A percentile compares a stretch with the other conserved stretches of the same genome.
Evolutionary conservation across 2,329 filamentous ascomycete species (phyloP).

Genomic region (Xylariaceae sp.): DNA sequence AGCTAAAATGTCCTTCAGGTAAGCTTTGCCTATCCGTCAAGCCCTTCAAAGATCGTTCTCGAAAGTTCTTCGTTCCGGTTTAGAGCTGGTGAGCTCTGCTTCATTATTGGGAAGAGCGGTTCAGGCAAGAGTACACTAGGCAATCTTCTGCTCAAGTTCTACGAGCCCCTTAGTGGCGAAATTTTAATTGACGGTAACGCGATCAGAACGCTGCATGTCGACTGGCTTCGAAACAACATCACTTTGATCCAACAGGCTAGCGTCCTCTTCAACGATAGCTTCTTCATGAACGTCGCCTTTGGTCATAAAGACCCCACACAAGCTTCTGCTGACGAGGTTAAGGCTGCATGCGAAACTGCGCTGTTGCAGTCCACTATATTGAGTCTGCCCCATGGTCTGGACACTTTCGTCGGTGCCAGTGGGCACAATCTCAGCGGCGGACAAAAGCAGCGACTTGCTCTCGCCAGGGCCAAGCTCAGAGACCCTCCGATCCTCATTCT

Average conservation of each 20-base stretch:
- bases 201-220: constrained; percentile 65
- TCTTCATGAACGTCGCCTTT: constrained; percentile 79
- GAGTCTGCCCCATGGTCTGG: constrained; percentile 70
- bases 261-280: constrained; percentile 79
- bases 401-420: constrained; percentile 74
- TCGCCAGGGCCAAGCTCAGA: constrained; percentile 78
- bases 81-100: constrained; percentile 73
- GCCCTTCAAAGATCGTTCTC: constrained; percentile 65
- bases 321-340: constrained; percentile 61
- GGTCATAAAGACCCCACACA: constrained; percentile 59
- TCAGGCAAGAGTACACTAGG: constrained; percentile 91
- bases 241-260: constrained; percentile 84
- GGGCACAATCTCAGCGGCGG: constrained; percentile 80
- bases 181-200: constrained; percentile 72
- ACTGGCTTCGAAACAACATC: constrained; percentile 79
- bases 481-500: constrained; percentile 82
- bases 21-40: constrained; percentile 81
- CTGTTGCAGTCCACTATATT: constrained; percentile 71
- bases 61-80: constrained; percentile 71
- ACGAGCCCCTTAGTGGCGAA: constrained; percentile 67
- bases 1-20: constrained; percentile 56
- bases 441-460: constrained; percentile 79
- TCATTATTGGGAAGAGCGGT: constrained; percentile 84
- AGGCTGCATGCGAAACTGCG: constrained; percentile 68
- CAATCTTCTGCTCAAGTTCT: constrained; percentile 80